Base-by-base conservation (phyloP, 1,284 basidiomycete genomes). In the Anthracocystis setariae region DNA sequence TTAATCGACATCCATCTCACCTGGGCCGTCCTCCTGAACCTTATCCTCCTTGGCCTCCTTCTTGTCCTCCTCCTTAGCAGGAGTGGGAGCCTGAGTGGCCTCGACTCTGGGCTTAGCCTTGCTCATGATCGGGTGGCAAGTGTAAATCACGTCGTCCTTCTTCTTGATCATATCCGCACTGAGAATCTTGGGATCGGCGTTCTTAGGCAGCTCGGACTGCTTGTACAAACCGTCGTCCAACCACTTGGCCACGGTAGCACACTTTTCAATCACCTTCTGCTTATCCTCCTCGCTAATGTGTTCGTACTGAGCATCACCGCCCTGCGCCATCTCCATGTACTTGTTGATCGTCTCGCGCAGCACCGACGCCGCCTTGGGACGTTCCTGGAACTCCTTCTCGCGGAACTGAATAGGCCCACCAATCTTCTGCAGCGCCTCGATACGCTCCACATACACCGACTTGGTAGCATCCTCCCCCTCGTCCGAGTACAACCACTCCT, bases 401-500 rank as follows among this genome's bases (percentile, higher is more conserved):
- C 80, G 75, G 65, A 67, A 68, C 32, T 67, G 61, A 53, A 82
- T 77, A n/a, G 79, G 79, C 24, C 64, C 72, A 33, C 79, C 80
- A 18, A 80, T 68, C 68, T 81, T 81, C 44, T 77, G 74, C 13
- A 82, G 72, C 45, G 56, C 47, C 17, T 76, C 79, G 42, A 82
- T 73, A 40, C 78, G 69, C 47, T 66, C 63, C 25, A 78, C 77
- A 69, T 82, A 82, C 15, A 74, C 73, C 42, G 77, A 79, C 77
- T 82, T 82, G 37, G 59, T 72, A 23, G 80, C 80, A 38, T 82
- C 80, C 61, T 82, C 80, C 42, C 80, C 80, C 53, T 81, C 79
- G 24, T 82, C 80, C 27, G 77, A 74, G 77, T 82, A 82, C 24
- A 82, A 73, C 80, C 80, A 82, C 64, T 82, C 80, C 71, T 82